Evolutionary conservation across 164 flowering plant genomes (phyloP), one percentile per base, ranked within the genome.

Genomic region (Macadamia integrifolia): DNA sequence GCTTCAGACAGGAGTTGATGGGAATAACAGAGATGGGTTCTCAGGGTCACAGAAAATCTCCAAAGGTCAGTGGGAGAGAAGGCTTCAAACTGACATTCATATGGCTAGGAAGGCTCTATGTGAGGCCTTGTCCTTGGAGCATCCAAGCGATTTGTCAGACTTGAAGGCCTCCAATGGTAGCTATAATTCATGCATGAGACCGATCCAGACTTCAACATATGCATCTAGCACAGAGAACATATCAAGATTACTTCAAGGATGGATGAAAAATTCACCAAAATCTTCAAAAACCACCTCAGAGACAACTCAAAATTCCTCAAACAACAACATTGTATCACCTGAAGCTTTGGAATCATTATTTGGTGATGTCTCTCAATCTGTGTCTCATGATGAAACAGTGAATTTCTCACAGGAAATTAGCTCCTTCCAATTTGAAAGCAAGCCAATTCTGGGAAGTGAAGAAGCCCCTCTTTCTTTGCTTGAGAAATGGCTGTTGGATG

Each of bases 41-140:
- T 75, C 87, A 11, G 56, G 62, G 57, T 67, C 79, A 18, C 70
- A 73, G 55, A 59, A 76, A 23, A 68, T 69, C 46, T 67, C 80
- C n/a, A 88, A 88, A 68, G 94, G 97, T 46, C 93, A 90, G 73
- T 93, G 98, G 98, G 98, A 93, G 77, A 89, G 90, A 67, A 86
- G 88, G 79, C 97, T 93, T 58, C 98, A 93, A 77, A 89, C 98
- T 17, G 92, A 93, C 58, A 86, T 93, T 13, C 86, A 86, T 79
- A 78, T 75, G 76, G 95, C 98, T 35, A 89, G 78, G 60, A 84
- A 88, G 76, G 97, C 97, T 67, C 83, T 93, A 0, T 80, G 83
- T 65, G 93, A 91, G 23, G 98, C 97, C 49, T 72, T 93, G 40
- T 90, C 98, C 17, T 50, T 90, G 9, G 88, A 88, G 67, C 82